A percentile compares a stretch with the other conserved stretches of the same genome.
These are phyloP conservation scores for Globisporangium ultimum DNA, from an alignment of 352 stramenopile genomes.

Conservation along the genomic window DNA sequence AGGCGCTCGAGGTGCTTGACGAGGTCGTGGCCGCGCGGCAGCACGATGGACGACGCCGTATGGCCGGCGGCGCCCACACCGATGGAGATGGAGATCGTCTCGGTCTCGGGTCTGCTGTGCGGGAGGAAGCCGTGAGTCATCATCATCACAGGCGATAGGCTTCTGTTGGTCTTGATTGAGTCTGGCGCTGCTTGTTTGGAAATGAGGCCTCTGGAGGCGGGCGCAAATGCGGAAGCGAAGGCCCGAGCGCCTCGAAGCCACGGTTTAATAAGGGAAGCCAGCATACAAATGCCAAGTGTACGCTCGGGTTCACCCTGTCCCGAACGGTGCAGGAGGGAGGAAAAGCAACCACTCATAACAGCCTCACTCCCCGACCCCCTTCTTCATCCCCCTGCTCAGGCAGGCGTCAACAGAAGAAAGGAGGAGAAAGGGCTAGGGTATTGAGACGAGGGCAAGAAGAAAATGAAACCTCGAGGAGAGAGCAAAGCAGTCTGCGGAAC, in stretches of 20 bases:
- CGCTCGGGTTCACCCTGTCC: neutral
- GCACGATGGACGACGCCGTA: constrained; percentile 39
- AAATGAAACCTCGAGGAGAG: too few species aligned
- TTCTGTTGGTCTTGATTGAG: neutral
- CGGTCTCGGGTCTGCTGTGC: constrained; percentile 14
- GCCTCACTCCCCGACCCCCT: neutral
- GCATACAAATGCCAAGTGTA: constrained; percentile 7
- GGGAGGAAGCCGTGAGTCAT: constrained; percentile 19
- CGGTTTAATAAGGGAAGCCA: constrained; percentile 1
- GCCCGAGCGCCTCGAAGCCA: neutral
- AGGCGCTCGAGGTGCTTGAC: constrained; percentile 46
- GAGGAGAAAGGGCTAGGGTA: too few species aligned
- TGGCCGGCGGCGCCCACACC: constrained; percentile 25
- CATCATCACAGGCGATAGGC: constrained; percentile 12
- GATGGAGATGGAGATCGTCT: constrained; percentile 56
- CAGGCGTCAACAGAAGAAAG: too few species aligned
- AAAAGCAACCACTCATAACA: neutral
- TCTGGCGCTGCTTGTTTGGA: constrained; percentile 7
- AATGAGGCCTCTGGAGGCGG: constrained; percentile 12
- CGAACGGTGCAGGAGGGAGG: neutral
- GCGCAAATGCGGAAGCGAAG: neutral
- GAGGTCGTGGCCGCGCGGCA: constrained; percentile 45
- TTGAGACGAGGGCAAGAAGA: too few species aligned
- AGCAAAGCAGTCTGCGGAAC: too few species aligned
- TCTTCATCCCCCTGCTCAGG: too few species aligned